Percentiles rank a stretch among this genome's conserved stretches.
Evolutionary conservation across 2,329 filamentous ascomycete genomes (phyloP).

Genomic region (Microsporum ferrugineum): DNA sequence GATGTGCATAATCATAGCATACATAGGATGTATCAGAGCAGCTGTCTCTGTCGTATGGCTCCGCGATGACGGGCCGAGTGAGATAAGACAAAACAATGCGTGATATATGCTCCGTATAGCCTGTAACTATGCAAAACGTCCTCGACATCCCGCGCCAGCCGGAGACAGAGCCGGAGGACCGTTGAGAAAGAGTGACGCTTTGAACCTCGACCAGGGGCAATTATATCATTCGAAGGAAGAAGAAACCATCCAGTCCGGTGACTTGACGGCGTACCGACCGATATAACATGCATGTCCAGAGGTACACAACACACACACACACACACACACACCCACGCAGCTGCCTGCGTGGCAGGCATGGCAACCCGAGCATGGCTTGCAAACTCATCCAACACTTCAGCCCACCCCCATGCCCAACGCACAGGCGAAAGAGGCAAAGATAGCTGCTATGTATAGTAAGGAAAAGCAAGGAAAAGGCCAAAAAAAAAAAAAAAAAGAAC

Average conservation of each 20-base stretch:
- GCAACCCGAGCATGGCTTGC: neutral
- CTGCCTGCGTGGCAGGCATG: neutral
- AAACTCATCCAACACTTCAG: neutral
- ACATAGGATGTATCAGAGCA: too few relatives aligned
- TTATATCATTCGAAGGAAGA: too few relatives aligned
- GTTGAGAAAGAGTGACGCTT: neutral
- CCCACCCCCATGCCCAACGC: neutral
- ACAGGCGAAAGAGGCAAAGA: neutral
- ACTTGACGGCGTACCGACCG: too few relatives aligned
- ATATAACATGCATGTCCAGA: too few relatives aligned
- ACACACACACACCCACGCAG: neutral
- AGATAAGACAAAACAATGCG: neutral
- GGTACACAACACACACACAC: too few relatives aligned
- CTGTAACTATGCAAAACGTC: neutral
- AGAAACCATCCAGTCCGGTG: too few relatives aligned
- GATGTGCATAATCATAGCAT: neutral
- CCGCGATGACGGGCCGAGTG: neutral
- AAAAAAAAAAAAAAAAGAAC: neutral
- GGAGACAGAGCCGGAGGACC: neutral
- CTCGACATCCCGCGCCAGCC: neutral
- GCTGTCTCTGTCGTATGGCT: neutral
- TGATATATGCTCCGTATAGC: neutral
- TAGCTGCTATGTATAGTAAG: neutral
- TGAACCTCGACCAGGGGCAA: neutral
- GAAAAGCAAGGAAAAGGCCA: neutral